These are phyloP conservation scores for Globisporangium irregulare DNA, from an alignment of 352 stramenopile species.

Conservation along the genomic window DNA sequence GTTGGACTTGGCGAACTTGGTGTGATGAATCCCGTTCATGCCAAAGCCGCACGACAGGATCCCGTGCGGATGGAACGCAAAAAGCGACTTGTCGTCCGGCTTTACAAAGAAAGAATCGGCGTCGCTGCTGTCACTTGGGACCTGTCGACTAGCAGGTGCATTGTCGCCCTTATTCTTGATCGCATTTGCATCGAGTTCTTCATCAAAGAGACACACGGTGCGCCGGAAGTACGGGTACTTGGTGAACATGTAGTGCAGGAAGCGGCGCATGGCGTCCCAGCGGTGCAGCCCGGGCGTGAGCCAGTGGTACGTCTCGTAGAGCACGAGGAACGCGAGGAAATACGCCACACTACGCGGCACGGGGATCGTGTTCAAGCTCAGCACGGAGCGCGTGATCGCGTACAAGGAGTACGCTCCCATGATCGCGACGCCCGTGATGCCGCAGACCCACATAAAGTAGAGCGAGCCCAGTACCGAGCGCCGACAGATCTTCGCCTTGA, in stretches of 20 bases:
- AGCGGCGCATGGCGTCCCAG: slow-evolving; percentile 28
- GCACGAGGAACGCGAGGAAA: slow-evolving; percentile 28
- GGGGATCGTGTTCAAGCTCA: slow-evolving; percentile 21
- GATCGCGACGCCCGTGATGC: slow-evolving; percentile 13
- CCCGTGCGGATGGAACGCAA: slow-evolving; percentile 68
- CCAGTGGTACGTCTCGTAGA: slow-evolving; percentile 47
- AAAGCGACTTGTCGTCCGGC: slow-evolving; percentile 25
- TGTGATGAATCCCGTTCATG: slow-evolving; percentile 53
- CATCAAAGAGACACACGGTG: slow-evolving; percentile 27
- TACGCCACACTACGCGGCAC: slow-evolving; percentile 15
- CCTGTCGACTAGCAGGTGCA: neutral
- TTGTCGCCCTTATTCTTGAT: neutral
- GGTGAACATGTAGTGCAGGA: slow-evolving; percentile 21
- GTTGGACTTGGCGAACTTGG: slow-evolving; percentile 38
- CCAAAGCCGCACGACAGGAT: slow-evolving; percentile 52
- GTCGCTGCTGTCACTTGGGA: neutral
- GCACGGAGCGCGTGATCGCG: slow-evolving; percentile 18
- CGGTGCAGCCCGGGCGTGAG: slow-evolving; percentile 22
- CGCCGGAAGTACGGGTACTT: slow-evolving; percentile 33
- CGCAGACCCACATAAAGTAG: slow-evolving; percentile 28
- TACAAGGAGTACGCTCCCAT: slow-evolving; percentile 24
- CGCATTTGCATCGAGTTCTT: neutral
- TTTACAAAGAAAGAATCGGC: neutral
- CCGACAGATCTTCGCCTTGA: slow-evolving; percentile 28
- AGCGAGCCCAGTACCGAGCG: slow-evolving; percentile 28